A percentile compares a stretch with the other conserved stretches of the same genome.
These are phyloP conservation scores for Aspergillus aculeatus DNA, from an alignment of 2,329 filamentous ascomycete species.

Conservation along the genomic window DNA sequence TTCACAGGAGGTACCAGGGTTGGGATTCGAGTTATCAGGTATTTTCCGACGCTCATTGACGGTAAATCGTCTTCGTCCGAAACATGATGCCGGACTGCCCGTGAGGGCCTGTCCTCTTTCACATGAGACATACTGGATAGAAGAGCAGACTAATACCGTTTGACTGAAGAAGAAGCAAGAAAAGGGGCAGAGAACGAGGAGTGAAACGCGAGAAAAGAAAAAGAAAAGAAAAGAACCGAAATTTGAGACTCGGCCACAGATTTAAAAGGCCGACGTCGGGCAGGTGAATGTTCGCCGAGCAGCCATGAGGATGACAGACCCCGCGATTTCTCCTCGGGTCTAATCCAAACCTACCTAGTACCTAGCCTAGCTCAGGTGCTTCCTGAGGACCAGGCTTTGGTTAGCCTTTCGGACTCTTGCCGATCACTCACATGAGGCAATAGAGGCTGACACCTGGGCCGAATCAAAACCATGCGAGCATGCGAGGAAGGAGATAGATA, in stretches of 20 bases:
- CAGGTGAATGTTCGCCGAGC: background rate
- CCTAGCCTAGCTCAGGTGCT: too few relatives aligned
- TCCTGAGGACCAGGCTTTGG: background rate
- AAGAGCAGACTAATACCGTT: background rate
- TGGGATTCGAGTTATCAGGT: slow-evolving; percentile 54
- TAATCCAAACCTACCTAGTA: background rate
- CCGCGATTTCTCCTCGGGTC: background rate
- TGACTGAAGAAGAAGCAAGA: background rate
- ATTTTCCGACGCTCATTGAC: slow-evolving; percentile 41
- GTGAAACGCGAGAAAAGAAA: background rate
- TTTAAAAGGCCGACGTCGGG: slow-evolving; percentile 2
- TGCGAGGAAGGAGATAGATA: background rate
- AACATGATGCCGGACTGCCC: background rate
- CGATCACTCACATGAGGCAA: slow-evolving; percentile 6
- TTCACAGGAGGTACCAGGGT: slow-evolving; percentile 58
- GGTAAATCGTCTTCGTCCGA: slow-evolving; percentile 15
- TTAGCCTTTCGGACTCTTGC: background rate
- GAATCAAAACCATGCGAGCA: background rate
- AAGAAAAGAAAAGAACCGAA: background rate
- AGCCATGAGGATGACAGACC: background rate
- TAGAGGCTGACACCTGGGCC: background rate
- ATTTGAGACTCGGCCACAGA: background rate
- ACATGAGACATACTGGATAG: background rate
- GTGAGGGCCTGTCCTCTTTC: background rate
- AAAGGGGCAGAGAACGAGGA: background rate